A percentile compares a stretch with the other conserved stretches of the same genome.
phyloP scores from a whole-genome alignment of 2,329 filamentous ascomycete species.

The Paraconiothyrium brasiliense region DNA sequence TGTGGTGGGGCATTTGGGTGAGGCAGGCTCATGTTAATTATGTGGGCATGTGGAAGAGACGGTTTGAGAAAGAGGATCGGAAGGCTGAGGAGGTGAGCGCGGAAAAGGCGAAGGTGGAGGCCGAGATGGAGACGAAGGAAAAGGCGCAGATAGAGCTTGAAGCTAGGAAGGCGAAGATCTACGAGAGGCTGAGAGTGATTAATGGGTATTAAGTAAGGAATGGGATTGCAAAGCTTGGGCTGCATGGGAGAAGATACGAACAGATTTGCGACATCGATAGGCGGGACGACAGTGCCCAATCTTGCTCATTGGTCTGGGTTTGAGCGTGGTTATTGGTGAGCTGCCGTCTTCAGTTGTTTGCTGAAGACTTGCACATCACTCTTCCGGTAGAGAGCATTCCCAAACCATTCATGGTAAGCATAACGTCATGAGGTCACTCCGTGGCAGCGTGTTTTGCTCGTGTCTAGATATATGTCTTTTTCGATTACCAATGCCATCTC shows the following conservation, averaged over 20 bases:
- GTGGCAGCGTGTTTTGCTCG: background rate
- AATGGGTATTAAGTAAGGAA: background rate
- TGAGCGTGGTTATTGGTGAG: too few species aligned
- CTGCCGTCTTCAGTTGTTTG: too few species aligned
- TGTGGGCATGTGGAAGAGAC: conserved; percentile 35
- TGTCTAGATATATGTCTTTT: background rate
- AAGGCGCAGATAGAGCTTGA: background rate
- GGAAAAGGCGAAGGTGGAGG: conserved; percentile 9
- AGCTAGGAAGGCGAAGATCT: conserved; percentile 16
- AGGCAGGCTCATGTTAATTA: conserved; percentile 34
- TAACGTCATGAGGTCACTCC: too few species aligned
- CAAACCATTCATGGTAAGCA: too few species aligned
- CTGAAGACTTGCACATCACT: too few species aligned
- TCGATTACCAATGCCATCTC: too few species aligned
- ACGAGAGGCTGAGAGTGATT: conserved; percentile 18
- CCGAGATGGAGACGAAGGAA: background rate
- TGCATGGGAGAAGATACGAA: background rate
- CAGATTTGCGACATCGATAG: too few species aligned
- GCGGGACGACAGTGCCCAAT: too few species aligned
- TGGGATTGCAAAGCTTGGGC: background rate
- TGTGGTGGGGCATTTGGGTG: conserved; percentile 39
- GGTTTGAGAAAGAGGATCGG: conserved; percentile 32
- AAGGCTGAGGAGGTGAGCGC: conserved; percentile 11
- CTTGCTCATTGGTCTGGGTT: too few species aligned
- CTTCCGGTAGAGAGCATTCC: too few species aligned